These are phyloP conservation scores for Cryptococcus maquisensis DNA, from an alignment of 1,284 basidiomycete genomes.

Conservation along the genomic window DNA sequence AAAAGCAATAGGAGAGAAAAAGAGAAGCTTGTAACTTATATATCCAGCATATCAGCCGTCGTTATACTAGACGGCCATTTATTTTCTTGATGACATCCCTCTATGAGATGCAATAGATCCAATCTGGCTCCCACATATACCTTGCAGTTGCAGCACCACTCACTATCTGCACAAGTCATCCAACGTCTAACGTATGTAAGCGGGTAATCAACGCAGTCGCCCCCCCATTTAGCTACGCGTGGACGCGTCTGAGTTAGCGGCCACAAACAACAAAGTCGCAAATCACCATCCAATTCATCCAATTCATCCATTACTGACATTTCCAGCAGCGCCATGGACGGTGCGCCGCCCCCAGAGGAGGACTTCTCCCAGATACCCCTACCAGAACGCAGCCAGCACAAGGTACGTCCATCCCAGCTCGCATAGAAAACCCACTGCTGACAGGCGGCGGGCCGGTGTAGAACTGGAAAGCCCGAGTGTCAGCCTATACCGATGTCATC, in stretches of 20 bases:
- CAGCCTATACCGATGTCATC: conserved; percentile 83
- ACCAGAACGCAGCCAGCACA: conserved; percentile 78
- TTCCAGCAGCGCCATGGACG: conserved; percentile 73
- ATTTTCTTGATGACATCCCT: not conserved
- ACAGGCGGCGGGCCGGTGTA: conserved; percentile 18
- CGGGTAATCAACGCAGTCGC: too few species aligned
- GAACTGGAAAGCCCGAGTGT: conserved; percentile 97
- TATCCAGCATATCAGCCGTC: not conserved
- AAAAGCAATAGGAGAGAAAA: not conserved
- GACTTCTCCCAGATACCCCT: conserved; percentile 83
- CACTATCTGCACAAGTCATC: too few species aligned
- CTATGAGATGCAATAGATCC: not conserved
- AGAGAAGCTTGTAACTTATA: not conserved
- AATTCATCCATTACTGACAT: not conserved
- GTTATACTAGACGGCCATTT: not conserved
- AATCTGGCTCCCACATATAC: not conserved
- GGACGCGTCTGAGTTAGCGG: too few species aligned
- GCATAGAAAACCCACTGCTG: not conserved
- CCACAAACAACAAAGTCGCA: not conserved
- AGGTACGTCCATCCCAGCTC: conserved; percentile 48
- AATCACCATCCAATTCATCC: too few species aligned
- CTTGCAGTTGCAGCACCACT: too few species aligned
- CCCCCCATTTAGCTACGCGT: too few species aligned
- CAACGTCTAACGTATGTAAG: too few species aligned
- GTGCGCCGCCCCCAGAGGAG: conserved; percentile 83